phyloP scores from a whole-genome alignment of 306 rosid genomes.

The Dryas drummondii region DNA sequence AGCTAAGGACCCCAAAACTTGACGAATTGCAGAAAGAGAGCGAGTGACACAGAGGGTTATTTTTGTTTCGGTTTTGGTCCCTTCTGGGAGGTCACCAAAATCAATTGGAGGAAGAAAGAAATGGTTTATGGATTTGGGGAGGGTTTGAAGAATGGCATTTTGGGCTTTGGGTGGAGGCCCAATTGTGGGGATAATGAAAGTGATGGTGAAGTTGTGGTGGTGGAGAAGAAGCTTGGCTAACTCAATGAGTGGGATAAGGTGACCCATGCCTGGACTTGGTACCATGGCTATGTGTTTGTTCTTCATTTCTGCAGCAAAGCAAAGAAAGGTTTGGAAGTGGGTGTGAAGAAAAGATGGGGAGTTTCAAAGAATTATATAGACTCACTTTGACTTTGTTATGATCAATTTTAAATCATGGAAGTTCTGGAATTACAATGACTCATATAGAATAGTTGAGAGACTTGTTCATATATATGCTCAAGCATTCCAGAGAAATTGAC shows the following conservation, averaged over 20 bases:
- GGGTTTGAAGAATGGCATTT: slow-evolving; percentile 33
- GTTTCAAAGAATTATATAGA: not conserved
- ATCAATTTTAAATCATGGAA: not conserved
- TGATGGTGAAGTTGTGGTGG: slow-evolving; percentile 29
- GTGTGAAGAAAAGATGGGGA: not conserved
- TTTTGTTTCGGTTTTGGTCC: slow-evolving; percentile 24
- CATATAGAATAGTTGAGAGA: not conserved
- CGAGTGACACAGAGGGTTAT: slow-evolving; percentile 38
- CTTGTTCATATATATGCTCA: not conserved
- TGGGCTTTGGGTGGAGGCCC: slow-evolving; percentile 52
- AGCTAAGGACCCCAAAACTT: slow-evolving; percentile 9
- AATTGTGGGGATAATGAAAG: slow-evolving; percentile 51
- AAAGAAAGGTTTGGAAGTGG: not conserved
- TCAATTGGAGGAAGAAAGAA: slow-evolving; percentile 29
- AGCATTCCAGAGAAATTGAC: not conserved
- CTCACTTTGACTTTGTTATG: no score
- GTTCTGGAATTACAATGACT: not conserved
- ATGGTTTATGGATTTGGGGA: slow-evolving; percentile 30
- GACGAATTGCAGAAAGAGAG: slow-evolving; percentile 28
- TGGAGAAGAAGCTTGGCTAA: slow-evolving; percentile 50
- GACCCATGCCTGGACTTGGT: slow-evolving; percentile 80
- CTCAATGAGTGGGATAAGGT: slow-evolving; percentile 67
- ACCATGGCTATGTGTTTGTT: slow-evolving; percentile 37
- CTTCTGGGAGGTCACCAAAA: slow-evolving; percentile 35
- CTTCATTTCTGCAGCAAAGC: not conserved